Conservation (phyloP, 345 rosid species). For the Erodium maritimum region DNA sequence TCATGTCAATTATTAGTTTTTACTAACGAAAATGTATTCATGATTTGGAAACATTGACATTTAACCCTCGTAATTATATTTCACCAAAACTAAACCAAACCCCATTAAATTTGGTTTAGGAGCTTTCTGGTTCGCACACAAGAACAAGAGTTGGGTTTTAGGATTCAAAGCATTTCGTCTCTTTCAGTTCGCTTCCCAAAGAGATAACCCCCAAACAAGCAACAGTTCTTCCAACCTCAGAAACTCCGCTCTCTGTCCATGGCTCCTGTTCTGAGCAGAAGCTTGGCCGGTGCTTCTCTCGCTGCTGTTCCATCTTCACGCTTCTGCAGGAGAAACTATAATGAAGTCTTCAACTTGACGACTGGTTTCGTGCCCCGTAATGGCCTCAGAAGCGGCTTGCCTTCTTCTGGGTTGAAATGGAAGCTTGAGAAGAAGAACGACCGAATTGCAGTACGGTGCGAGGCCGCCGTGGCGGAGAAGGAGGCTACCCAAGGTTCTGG, state of each 20-base stretch:
- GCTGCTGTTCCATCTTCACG: conserved; percentile 35
- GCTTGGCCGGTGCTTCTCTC: conserved; percentile 36
- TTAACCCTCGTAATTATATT: no score
- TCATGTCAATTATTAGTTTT: no score
- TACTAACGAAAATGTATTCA: no score
- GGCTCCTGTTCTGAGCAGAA: conserved; percentile 76
- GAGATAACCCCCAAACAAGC: no score
- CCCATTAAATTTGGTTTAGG: neutral
- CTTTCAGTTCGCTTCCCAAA: neutral
- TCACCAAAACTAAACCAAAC: no score
- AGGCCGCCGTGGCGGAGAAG: conserved; percentile 80
- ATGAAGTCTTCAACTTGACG: conserved; percentile 24
- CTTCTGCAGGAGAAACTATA: no score
- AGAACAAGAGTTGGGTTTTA: conserved; percentile 52
- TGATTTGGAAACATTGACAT: no score
- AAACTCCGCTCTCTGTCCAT: conserved; percentile 12
- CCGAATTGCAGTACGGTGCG: conserved; percentile 46
- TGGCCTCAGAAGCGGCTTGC: conserved; percentile 30
- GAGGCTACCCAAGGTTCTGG: conserved; percentile 63
- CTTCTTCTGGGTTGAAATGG: conserved; percentile 46
- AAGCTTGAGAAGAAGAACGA: conserved; percentile 37
- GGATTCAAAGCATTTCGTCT: neutral
- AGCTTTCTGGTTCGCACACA: conserved; percentile 15
- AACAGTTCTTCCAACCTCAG: neutral
- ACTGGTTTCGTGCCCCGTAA: conserved; percentile 34